A percentile compares a stretch with the other conserved stretches of the same genome.
These are phyloP conservation scores for Nicotiana benthamiana DNA, from an alignment of 257 asterid species.

Conservation along the genomic window DNA sequence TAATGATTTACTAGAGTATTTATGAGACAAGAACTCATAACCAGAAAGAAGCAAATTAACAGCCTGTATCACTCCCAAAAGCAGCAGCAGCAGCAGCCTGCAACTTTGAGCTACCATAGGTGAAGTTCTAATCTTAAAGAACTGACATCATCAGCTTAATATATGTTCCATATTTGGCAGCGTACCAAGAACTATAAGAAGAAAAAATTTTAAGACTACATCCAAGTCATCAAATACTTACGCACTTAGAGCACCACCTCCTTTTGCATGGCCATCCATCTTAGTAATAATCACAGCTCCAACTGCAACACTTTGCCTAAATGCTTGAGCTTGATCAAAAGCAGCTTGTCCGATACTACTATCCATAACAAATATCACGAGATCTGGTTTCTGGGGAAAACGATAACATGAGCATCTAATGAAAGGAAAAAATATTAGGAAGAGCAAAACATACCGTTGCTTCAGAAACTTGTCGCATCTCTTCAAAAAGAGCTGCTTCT, in stretches of 20 bases:
- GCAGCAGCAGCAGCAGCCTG: background rate
- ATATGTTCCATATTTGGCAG: background rate
- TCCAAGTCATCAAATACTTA: conserved; percentile 35
- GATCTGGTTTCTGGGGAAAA: conserved; percentile 81
- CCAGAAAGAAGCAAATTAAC: background rate
- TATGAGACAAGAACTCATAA: background rate
- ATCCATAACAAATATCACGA: conserved; percentile 93
- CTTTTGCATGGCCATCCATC: conserved; percentile 99
- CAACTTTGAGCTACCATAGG: background rate
- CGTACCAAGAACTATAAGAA: background rate
- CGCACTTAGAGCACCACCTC: conserved; percentile 99
- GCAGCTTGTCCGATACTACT: conserved; percentile 99
- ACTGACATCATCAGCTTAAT: background rate
- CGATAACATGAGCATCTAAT: conserved; percentile 1
- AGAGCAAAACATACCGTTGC: conserved; percentile 48
- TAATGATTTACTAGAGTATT: background rate
- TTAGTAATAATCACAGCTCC: conserved; percentile 95
- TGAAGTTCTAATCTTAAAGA: background rate
- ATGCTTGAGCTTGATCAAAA: conserved; percentile 98
- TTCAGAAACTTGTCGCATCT: conserved; percentile 99
- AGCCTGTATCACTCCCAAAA: background rate
- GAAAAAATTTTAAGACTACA: background rate
- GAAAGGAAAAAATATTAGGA: background rate
- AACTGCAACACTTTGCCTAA: conserved; percentile 94
- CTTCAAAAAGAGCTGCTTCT: conserved; percentile 93